Evolutionary conservation across 345 rosid genomes (phyloP).

Genomic region (Eucalyptus albens): DNA sequence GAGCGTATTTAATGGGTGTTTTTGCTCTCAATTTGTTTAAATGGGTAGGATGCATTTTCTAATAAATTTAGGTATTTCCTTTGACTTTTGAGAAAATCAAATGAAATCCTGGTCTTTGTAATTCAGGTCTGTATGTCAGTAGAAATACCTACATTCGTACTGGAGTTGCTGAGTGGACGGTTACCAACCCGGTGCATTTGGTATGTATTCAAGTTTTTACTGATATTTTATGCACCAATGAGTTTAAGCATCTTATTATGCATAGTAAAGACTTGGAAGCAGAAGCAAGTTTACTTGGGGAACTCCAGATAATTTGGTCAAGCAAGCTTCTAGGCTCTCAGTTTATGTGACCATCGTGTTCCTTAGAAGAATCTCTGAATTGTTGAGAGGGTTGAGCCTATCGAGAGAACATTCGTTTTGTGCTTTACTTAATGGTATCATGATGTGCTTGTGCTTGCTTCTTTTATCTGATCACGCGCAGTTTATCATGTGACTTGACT

Average conservation of each 20-base stretch:
- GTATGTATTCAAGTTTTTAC: conserved; percentile 19
- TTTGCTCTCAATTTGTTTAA: not conserved
- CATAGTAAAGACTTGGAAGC: not conserved
- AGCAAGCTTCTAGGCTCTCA: not conserved
- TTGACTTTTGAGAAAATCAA: not conserved
- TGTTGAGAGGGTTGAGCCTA: not conserved
- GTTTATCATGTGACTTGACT: not conserved
- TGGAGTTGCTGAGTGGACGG: conserved; percentile 84
- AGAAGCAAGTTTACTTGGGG: not conserved
- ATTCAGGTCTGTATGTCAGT: conserved; percentile 83
- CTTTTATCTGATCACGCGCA: not conserved
- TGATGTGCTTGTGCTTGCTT: not conserved
- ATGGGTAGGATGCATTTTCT: not conserved
- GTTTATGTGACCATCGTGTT: not conserved
- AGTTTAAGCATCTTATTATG: not conserved
- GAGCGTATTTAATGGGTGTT: not conserved
- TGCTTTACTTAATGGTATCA: not conserved
- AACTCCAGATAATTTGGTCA: not conserved
- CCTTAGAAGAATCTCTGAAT: not conserved
- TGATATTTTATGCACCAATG: not conserved
- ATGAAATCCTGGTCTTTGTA: not conserved
- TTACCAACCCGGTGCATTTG: conserved; percentile 92
- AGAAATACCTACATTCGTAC: conserved; percentile 86
- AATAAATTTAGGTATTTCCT: not conserved
- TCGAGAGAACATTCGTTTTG: not conserved